Conservation (phyloP, 495 filamentous ascomycete genomes). For the Clohesyomyces aquaticus region DNA sequence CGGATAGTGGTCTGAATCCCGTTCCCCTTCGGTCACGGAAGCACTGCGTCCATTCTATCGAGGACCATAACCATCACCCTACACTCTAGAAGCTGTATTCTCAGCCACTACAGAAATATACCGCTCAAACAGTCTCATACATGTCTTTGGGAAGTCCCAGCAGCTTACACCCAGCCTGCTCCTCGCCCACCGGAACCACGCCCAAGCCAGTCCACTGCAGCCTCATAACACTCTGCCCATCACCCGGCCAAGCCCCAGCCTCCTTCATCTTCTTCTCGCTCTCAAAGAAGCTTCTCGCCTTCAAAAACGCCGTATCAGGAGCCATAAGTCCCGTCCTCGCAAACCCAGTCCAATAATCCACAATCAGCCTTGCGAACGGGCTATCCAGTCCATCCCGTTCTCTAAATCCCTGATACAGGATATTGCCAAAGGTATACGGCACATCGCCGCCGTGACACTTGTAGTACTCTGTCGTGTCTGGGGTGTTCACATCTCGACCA, state of each 20-base stretch:
- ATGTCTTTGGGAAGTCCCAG: not conserved
- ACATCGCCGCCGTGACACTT: slow-evolving; percentile 42
- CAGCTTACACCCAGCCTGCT: slow-evolving; percentile 3
- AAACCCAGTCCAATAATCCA: slow-evolving; percentile 39
- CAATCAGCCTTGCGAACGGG: slow-evolving; percentile 37
- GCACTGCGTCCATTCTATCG: no score
- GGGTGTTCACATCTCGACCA: slow-evolving; percentile 7
- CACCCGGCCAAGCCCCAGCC: slow-evolving; percentile 13
- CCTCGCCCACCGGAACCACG: not conserved
- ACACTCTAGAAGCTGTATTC: no score
- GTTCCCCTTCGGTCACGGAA: no score
- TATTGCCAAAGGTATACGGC: slow-evolving; percentile 36
- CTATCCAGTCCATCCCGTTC: slow-evolving; percentile 37
- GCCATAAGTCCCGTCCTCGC: slow-evolving; percentile 31
- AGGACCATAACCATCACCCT: no score
- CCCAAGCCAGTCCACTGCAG: slow-evolving; percentile 17
- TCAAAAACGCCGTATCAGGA: slow-evolving; percentile 30
- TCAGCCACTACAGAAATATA: no score
- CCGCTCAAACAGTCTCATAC: slow-evolving; percentile 24
- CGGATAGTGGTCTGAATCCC: no score
- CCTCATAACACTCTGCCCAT: slow-evolving; percentile 4
- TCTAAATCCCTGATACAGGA: slow-evolving; percentile 24
- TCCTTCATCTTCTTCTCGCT: slow-evolving; percentile 27
- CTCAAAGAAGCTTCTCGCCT: slow-evolving; percentile 33
- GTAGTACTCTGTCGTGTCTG: slow-evolving; percentile 32